Conservation (phyloP, 2,329 filamentous ascomycete genomes). For the Colletotrichum lini region DNA sequence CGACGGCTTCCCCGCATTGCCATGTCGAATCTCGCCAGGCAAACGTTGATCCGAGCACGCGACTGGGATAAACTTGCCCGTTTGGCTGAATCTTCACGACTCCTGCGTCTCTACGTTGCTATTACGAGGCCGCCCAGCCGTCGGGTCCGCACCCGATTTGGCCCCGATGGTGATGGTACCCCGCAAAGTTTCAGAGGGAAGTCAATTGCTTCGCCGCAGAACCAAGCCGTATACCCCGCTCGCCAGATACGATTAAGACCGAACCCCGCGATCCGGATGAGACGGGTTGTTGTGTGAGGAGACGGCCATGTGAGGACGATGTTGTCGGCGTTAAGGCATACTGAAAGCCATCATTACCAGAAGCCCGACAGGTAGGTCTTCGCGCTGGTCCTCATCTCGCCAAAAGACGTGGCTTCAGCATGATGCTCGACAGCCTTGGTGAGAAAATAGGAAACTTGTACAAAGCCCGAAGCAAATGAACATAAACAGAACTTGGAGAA, state of each 20-base stretch:
- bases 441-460: too few species aligned
- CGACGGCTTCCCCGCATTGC: conserved; percentile 37
- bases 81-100: conserved; percentile 24
- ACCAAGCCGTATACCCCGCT: conserved; percentile 23
- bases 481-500: too few species aligned
- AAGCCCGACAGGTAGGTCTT: background rate
- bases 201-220: conserved; percentile 15
- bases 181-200: conserved; percentile 24
- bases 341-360: background rate
- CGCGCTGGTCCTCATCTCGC: background rate
- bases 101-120: background rate
- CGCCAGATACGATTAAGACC: conserved; percentile 14
- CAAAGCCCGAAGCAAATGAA: too few species aligned
- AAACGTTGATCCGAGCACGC: conserved; percentile 28
- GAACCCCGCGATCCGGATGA: conserved; percentile 17
- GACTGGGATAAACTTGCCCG: conserved; percentile 29
- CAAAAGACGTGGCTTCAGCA: background rate
- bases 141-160: conserved; percentile 31
- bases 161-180: conserved; percentile 11
- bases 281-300: background rate
- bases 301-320: background rate
- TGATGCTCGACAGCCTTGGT: too few species aligned
- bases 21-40: conserved; percentile 4
- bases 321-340: conserved; percentile 13
- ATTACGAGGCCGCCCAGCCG: conserved; percentile 8